A percentile compares a stretch with the other conserved stretches of the same genome.
Evolutionary conservation across 176 grass and related monocot species (phyloP).

Genomic region (Oryza glaberrima): DNA sequence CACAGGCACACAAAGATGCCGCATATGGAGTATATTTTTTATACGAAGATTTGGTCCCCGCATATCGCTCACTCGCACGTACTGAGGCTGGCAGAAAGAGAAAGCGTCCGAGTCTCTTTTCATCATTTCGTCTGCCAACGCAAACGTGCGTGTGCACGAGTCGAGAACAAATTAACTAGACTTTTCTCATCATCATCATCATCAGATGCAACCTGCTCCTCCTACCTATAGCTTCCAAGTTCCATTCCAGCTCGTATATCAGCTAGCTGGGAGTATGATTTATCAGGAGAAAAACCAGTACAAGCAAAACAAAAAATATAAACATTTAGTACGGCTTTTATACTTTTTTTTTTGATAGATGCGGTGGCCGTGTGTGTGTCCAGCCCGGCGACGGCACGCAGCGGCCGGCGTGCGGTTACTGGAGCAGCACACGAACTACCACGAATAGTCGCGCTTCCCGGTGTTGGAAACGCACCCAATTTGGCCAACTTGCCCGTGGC

Average conservation of each 20-base stretch:
- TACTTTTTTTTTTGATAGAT: not conserved
- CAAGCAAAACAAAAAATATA: not conserved
- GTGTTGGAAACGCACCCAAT: not conserved
- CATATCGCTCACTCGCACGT: not conserved
- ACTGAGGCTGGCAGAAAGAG: conserved; percentile 1
- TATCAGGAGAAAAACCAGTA: not conserved
- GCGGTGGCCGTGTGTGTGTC: not conserved
- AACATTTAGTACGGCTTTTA: too few species aligned
- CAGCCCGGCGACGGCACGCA: not conserved
- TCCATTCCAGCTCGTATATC: not conserved
- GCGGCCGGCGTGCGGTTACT: not conserved
- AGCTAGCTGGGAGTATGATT: too few species aligned
- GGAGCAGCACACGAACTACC: not conserved
- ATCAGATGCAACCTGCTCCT: not conserved
- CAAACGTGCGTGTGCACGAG: conserved; percentile 1
- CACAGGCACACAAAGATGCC: too few species aligned
- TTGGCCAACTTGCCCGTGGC: conserved; percentile 26
- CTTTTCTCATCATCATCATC: not conserved
- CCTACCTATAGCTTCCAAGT: not conserved
- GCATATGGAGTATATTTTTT: not conserved
- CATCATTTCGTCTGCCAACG: not conserved
- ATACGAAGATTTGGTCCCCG: not conserved
- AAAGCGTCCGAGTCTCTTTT: not conserved
- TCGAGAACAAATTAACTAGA: not conserved
- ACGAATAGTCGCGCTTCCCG: not conserved